Evolutionary conservation across 2,329 filamentous ascomycete species (phyloP), one percentile per base, ranked within the genome.

Genomic region (Trichoderma hamatum): DNA sequence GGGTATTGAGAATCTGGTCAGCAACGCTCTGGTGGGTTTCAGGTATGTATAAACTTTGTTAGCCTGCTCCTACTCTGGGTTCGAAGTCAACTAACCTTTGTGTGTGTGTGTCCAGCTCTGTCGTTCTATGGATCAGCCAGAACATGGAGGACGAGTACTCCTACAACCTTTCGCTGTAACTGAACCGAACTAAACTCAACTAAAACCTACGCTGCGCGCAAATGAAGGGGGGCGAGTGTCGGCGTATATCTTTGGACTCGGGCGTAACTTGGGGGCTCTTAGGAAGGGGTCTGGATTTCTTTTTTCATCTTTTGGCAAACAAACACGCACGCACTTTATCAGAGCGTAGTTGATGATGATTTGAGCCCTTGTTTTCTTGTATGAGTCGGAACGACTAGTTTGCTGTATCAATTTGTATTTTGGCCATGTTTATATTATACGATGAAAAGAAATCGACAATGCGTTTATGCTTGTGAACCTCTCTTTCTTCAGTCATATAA

Each of bases 111-210:
- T 13, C 19, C 72, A 88, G 87, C 79, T 86, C 86, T 26, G 88
- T 89, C 59, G 85, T 90, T 70, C 83, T 91, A 52, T 91, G 89
- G 89, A 80, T 91, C 67, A 89, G 86, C 80, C 89, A 91, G 83
- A 91, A 91, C 75, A 90, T 91, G 86, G 89, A 91, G 81, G 89
- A 90, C 75, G 89, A 91, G 79, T 91, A 90, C 74, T 85, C 88
- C 58, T 91, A 91, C 79, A 90, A 90, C 78, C 79, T 91, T 73
- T 84, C 88, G 70, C 82, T 91, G 71, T 89, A 78, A 80, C 68
- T 5, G 63, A 49, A 49, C 46, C 7, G 43, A 49, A 24, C 46
- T 11, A n/a, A 24, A 49, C 21, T 21, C n/a, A 49, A 69, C 19
- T 32, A 5, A 30, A 67, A 21, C 39, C 16, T 36, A 30, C 34